phyloP scores from a whole-genome alignment of 2,329 filamentous ascomycete species.

The Alternaria gaisen region DNA sequence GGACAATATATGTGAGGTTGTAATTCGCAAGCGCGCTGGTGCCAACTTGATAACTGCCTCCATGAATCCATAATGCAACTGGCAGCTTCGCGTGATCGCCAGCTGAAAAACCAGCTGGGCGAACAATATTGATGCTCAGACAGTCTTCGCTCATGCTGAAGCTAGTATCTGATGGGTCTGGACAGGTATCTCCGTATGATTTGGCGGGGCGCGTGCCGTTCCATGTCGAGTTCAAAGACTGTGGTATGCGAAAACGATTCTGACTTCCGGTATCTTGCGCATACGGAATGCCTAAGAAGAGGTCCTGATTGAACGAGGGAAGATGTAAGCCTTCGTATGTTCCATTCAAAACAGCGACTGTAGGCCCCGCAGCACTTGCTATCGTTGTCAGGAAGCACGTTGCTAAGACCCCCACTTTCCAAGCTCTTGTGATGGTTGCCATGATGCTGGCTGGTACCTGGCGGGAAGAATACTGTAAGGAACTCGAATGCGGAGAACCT shows the following conservation, averaged over 20 bases:
- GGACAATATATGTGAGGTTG: neutral
- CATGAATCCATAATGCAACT: neutral
- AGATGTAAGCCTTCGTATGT: constrained; percentile 47
- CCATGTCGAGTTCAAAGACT: constrained; percentile 10
- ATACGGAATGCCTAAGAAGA: constrained; percentile 26
- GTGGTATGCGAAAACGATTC: neutral
- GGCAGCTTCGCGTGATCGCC: neutral
- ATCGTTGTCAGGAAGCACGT: constrained; percentile 23
- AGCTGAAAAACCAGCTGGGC: neutral
- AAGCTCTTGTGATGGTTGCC: constrained; percentile 24
- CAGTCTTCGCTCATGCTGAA: neutral
- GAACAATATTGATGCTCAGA: neutral
- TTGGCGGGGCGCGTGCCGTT: neutral
- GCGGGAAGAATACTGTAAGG: neutral
- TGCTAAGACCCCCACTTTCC: constrained; percentile 26
- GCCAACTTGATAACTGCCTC: neutral
- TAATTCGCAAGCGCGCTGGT: neutral
- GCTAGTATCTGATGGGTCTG: neutral
- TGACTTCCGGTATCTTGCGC: constrained; percentile 6
- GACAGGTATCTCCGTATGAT: neutral
- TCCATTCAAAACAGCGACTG: constrained; percentile 45
- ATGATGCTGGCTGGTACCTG: constrained; percentile 16
- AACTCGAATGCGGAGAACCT: constrained; percentile 2
- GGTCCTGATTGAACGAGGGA: constrained; percentile 36
- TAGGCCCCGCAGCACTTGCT: constrained; percentile 30